Evolutionary conservation across 305 asterid species (phyloP).

Genomic region (Petunia hybrid): DNA sequence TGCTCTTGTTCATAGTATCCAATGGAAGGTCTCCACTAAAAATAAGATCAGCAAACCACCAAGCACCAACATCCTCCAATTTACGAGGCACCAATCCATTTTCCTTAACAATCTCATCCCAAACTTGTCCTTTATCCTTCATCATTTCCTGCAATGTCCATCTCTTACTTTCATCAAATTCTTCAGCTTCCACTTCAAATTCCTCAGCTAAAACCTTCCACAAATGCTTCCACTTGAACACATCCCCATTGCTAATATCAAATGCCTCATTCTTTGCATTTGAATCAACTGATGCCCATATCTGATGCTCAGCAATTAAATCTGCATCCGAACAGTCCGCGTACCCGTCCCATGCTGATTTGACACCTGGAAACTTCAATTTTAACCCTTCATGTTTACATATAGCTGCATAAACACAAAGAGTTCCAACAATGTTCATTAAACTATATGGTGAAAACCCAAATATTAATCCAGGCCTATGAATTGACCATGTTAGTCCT

Average conservation of each 20-base stretch:
- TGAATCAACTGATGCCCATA: slow-evolving; percentile 64
- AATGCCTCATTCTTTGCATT: slow-evolving; percentile 56
- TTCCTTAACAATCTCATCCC: slow-evolving; percentile 55
- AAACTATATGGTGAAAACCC: slow-evolving; percentile 64
- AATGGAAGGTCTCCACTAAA: slow-evolving; percentile 22
- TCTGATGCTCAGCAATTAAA: too few relatives aligned
- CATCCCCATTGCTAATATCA: slow-evolving; percentile 59
- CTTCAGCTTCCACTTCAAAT: too few relatives aligned
- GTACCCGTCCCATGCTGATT: slow-evolving; percentile 54
- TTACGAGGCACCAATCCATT: slow-evolving; percentile 42
- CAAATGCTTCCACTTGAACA: slow-evolving; percentile 59
- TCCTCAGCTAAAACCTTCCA: slow-evolving; percentile 57
- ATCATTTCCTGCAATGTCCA: slow-evolving; percentile 48
- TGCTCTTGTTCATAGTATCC: too few relatives aligned
- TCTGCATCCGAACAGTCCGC: too few relatives aligned
- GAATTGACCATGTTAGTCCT: slow-evolving; percentile 53
- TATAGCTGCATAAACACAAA: too few relatives aligned
- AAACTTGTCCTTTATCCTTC: slow-evolving; percentile 55
- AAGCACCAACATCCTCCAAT: slow-evolving; percentile 48
- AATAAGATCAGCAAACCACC: slow-evolving; percentile 54
- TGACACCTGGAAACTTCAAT: slow-evolving; percentile 51
- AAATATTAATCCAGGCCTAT: slow-evolving; percentile 52
- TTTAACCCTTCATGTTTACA: slow-evolving; percentile 49
- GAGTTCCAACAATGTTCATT: too few relatives aligned
- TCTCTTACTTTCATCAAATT: slow-evolving; percentile 42